These are phyloP conservation scores for Xylogone sp. DNA, from an alignment of 2,329 filamentous ascomycete species.

Conservation along the genomic window DNA sequence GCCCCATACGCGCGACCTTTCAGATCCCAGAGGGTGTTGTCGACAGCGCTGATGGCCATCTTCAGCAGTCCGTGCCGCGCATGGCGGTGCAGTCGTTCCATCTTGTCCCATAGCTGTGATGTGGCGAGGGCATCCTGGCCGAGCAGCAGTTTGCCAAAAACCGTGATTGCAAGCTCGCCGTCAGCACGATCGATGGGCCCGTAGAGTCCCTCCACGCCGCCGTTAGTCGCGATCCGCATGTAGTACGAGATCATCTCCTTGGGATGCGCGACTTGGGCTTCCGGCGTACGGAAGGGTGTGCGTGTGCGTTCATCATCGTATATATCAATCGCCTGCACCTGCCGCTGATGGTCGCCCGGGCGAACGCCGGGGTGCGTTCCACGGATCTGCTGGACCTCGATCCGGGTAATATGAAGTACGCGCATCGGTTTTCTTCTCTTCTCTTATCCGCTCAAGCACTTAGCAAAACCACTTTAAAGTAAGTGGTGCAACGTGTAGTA, in stretches of 20 bases:
- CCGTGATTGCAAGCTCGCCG: neutral
- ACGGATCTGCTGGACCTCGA: neutral
- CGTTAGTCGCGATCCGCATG: neutral
- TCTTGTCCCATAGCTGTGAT: conserved; percentile 1
- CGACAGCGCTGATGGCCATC: conserved; percentile 1
- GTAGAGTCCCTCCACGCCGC: neutral
- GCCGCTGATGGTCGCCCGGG: neutral
- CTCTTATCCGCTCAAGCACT: neutral
- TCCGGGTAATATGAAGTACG: neutral
- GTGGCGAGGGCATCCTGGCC: neutral
- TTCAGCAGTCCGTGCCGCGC: neutral
- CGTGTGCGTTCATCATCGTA: neutral
- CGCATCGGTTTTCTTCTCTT: neutral
- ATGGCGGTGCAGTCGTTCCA: neutral
- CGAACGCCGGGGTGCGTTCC: neutral
- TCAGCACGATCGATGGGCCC: neutral
- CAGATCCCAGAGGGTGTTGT: conserved; percentile 1
- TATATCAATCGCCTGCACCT: neutral
- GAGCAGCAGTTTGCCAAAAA: neutral
- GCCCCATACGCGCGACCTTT: neutral
- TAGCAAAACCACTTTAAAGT: neutral
- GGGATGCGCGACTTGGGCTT: neutral
- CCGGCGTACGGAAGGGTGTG: neutral
- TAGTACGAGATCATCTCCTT: neutral
- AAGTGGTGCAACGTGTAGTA: neutral